phyloP scores from a whole-genome alignment of 2,329 filamentous ascomycete genomes.

The Zalaria obscura region DNA sequence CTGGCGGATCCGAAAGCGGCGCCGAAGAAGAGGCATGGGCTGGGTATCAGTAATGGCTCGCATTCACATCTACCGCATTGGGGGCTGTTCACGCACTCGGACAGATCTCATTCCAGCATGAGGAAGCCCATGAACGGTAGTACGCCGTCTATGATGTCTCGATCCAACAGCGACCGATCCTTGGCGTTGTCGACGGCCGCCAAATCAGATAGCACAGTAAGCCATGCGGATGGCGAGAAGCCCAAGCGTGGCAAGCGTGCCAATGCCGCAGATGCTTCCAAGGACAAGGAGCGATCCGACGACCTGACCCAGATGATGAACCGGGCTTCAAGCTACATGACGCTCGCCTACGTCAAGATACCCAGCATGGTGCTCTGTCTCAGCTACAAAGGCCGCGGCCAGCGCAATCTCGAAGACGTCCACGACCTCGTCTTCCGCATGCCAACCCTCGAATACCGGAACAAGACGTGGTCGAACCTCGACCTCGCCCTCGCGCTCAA shows the following conservation, averaged over 20 bases:
- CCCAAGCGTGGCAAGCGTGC: constrained; percentile 20
- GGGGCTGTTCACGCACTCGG: constrained; percentile 27
- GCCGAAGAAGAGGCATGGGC: constrained; percentile 15
- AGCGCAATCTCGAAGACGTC: constrained; percentile 90
- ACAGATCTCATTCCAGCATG: constrained; percentile 13
- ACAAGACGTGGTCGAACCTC: constrained; percentile 98
- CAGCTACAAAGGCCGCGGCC: constrained; percentile 90
- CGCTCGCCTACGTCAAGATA: constrained; percentile 86
- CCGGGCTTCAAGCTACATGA: constrained; percentile 94
- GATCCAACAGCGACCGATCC: constrained; percentile 17
- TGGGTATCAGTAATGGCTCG: constrained; percentile 14
- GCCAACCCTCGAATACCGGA: constrained; percentile 86
- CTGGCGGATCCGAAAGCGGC: constrained; percentile 24
- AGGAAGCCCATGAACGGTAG: constrained; percentile 8
- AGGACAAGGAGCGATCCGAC: constrained; percentile 40
- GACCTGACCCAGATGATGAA: constrained; percentile 95
- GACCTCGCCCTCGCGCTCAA: constrained; percentile 87
- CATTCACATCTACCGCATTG: constrained; percentile 22
- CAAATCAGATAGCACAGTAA: constrained; percentile 8
- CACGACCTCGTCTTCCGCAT: constrained; percentile 96
- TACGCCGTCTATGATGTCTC: constrained; percentile 11
- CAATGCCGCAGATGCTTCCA: constrained; percentile 8
- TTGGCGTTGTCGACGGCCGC: constrained; percentile 10
- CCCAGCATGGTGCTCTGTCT: constrained; percentile 90
- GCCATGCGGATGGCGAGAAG: constrained; percentile 10